Percentiles rank a stretch among this genome's conserved stretches.
Evolutionary conservation across 2,329 filamentous ascomycete species (phyloP).

Genomic region (Fusarium temperatum): DNA sequence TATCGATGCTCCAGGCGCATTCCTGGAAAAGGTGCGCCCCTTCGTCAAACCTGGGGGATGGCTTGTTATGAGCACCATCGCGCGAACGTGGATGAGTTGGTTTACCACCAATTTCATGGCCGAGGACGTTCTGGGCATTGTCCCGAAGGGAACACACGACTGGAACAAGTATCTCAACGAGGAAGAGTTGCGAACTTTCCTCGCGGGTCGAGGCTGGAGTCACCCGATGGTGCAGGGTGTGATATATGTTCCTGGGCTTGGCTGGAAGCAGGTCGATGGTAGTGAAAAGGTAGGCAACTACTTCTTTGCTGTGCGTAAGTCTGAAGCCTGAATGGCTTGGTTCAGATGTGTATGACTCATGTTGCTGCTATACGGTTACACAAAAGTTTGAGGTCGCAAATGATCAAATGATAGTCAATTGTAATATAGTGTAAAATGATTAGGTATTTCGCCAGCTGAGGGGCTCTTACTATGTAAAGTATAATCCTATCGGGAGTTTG

Average conservation of each 20-base stretch:
- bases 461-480: not conserved
- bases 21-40: slow-evolving; percentile 74
- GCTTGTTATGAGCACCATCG: slow-evolving; percentile 92
- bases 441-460: not conserved
- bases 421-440: slow-evolving; percentile 26
- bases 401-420: slow-evolving; percentile 2
- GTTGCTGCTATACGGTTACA: not conserved
- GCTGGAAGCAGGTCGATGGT: slow-evolving; percentile 84
- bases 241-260: slow-evolving; percentile 87
- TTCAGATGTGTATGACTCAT: slow-evolving; percentile 16
- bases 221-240: slow-evolving; percentile 76
- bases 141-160: slow-evolving; percentile 92
- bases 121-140: slow-evolving; percentile 86
- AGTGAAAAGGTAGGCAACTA: slow-evolving; percentile 94
- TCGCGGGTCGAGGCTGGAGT: slow-evolving; percentile 67
- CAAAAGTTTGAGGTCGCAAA: not conserved
- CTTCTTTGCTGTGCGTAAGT: slow-evolving; percentile 82
- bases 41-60: slow-evolving; percentile 92
- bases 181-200: slow-evolving; percentile 72
- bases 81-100: slow-evolving; percentile 88
- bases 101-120: slow-evolving; percentile 91
- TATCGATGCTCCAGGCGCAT: slow-evolving; percentile 77
- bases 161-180: slow-evolving; percentile 97
- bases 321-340: slow-evolving; percentile 21
- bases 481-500: not conserved